These are phyloP conservation scores for Kokia cookei DNA, from an alignment of 441 rosid species.

Conservation along the genomic window DNA sequence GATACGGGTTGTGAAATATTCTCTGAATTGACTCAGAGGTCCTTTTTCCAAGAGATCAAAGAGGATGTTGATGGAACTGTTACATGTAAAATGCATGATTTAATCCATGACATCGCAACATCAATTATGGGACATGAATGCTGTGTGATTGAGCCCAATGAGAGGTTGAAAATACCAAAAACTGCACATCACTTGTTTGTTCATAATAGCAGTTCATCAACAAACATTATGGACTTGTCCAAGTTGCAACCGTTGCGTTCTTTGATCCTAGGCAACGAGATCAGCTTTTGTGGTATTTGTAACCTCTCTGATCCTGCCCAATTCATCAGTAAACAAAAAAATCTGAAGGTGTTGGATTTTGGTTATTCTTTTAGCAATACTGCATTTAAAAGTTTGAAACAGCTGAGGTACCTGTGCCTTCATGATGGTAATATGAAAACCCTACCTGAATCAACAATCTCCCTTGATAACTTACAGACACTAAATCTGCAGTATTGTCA, in stretches of 20 bases:
- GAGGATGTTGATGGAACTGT: not conserved
- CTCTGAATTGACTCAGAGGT: constrained; percentile 1
- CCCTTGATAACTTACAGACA: not conserved
- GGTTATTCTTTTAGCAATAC: not conserved
- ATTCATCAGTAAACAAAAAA: not conserved
- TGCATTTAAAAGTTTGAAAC: not conserved
- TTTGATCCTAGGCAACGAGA: not conserved
- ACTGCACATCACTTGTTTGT: not conserved
- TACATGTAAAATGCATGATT: not conserved
- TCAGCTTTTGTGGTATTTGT: not conserved
- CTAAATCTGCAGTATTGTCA: not conserved
- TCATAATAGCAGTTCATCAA: not conserved
- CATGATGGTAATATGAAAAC: not conserved
- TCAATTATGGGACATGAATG: not conserved
- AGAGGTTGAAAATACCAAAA: not conserved
- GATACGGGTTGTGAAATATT: not conserved
- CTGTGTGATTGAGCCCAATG: not conserved
- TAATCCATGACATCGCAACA: constrained; percentile 1
- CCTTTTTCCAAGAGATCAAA: not conserved
- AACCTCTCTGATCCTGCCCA: not conserved
- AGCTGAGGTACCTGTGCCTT: not conserved
- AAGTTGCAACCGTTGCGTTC: not conserved
- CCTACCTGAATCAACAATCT: not conserved
- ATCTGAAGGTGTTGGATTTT: not conserved
- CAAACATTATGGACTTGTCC: not conserved